Percentiles rank a stretch among this genome's conserved stretches.
Evolutionary conservation across 306 rosid species (phyloP).

Genomic region (Sphenostylis stenocarpa): DNA sequence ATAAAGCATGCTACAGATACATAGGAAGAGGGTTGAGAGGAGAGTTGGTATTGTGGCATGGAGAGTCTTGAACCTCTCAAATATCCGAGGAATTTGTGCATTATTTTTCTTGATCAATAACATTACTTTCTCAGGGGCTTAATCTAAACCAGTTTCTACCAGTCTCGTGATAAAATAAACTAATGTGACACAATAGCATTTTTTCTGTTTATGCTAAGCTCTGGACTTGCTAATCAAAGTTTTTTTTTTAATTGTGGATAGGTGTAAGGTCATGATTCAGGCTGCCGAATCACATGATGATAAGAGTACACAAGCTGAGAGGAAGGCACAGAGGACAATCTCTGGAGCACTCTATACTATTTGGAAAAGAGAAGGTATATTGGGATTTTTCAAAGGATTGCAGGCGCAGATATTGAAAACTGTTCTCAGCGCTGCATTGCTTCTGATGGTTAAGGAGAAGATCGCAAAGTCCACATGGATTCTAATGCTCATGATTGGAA

Average conservation of each 20-base stretch:
- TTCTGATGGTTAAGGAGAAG: slow-evolving; percentile 91
- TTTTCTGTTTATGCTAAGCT: slow-evolving; percentile 22
- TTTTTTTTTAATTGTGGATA: slow-evolving; percentile 40
- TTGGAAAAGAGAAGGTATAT: slow-evolving; percentile 77
- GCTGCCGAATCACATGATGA: slow-evolving; percentile 70
- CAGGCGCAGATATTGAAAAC: slow-evolving; percentile 92
- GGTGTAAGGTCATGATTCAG: slow-evolving; percentile 93
- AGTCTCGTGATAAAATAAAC: not conserved
- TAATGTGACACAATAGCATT: not conserved
- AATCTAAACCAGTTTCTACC: not conserved
- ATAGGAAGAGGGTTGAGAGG: not conserved
- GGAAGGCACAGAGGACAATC: slow-evolving; percentile 59
- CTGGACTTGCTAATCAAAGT: slow-evolving; percentile 13
- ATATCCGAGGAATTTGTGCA: too few species aligned
- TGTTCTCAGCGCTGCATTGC: slow-evolving; percentile 87
- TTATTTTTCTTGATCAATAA: not conserved
- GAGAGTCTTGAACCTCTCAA: too few species aligned
- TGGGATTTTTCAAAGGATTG: slow-evolving; percentile 91
- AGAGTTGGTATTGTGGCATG: not conserved
- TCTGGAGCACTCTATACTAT: slow-evolving; percentile 67
- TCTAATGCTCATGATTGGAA: slow-evolving; percentile 61
- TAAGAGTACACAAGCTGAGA: slow-evolving; percentile 45
- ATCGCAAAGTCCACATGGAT: slow-evolving; percentile 81
- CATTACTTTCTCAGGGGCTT: not conserved
- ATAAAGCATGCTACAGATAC: not conserved